phyloP scores from a whole-genome alignment of 2,329 filamentous ascomycete species.

The Colletotrichum camelliae region DNA sequence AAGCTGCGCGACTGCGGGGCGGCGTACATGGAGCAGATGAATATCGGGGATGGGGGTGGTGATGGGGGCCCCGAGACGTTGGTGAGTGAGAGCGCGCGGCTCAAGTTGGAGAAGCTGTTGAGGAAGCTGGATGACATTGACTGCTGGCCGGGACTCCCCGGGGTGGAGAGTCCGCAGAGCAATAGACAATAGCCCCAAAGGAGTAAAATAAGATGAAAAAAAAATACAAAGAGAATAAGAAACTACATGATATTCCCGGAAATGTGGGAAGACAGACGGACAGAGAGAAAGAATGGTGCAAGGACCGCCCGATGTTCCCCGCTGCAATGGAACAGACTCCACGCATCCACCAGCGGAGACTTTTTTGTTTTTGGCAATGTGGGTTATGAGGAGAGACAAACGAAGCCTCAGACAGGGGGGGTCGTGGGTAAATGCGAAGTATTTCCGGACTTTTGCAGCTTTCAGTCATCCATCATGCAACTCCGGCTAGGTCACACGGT shows the following conservation, averaged over 20 bases:
- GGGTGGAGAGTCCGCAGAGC: neutral
- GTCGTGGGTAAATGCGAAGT: conserved; percentile 1
- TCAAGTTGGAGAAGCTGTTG: conserved; percentile 33
- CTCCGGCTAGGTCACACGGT: neutral
- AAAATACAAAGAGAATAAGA: neutral
- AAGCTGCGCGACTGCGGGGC: conserved; percentile 42
- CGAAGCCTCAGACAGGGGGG: neutral
- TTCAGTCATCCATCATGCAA: neutral
- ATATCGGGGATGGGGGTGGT: neutral
- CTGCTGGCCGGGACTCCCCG: conserved; percentile 29
- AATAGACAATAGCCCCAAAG: neutral
- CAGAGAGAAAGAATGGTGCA: neutral
- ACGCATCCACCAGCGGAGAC: conserved; percentile 10
- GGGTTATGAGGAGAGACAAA: neutral
- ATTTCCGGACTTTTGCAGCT: conserved; percentile 1
- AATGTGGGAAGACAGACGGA: neutral
- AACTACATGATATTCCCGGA: neutral
- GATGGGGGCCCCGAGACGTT: neutral
- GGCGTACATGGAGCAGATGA: conserved; percentile 34
- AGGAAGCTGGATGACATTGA: conserved; percentile 35
- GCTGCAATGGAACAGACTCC: neutral
- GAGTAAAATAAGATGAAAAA: neutral
- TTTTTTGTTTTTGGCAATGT: neutral
- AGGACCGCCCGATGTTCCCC: neutral
- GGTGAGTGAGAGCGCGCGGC: conserved; percentile 13